A percentile compares a stretch with the other conserved stretches of the same genome.
phyloP scores from a whole-genome alignment of 2,329 filamentous ascomycete genomes.

The Triangularia verruculosa region DNA sequence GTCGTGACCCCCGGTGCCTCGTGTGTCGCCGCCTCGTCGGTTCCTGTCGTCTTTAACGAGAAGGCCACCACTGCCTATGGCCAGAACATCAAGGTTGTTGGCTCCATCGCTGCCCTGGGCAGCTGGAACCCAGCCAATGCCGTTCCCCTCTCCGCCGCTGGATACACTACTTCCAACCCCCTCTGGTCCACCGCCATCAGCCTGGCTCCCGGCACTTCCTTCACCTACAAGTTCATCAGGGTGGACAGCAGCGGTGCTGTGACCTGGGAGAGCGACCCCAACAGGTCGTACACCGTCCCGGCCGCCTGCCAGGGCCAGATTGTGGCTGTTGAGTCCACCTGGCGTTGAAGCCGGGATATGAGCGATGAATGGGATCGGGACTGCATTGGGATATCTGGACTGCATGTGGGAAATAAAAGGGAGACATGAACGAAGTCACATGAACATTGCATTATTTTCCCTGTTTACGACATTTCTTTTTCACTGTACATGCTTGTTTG shows the following conservation, averaged over 20 bases:
- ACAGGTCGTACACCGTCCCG: constrained; percentile 37
- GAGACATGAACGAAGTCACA: neutral
- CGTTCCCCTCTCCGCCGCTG: constrained; percentile 47
- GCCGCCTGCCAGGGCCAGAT: constrained; percentile 23
- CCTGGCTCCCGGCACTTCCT: constrained; percentile 49
- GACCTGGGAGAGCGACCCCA: constrained; percentile 47
- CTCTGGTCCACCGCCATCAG: constrained; percentile 53
- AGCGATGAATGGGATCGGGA: neutral
- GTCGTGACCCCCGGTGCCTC: constrained; percentile 24
- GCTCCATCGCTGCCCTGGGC: constrained; percentile 45
- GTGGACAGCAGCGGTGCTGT: constrained; percentile 48
- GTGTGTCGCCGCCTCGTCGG: constrained; percentile 35
- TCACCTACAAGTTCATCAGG: constrained; percentile 63
- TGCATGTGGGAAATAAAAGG: neutral
- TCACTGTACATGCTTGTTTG: neutral
- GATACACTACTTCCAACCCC: constrained; percentile 53
- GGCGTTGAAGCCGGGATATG: constrained; percentile 25
- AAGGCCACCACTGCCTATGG: constrained; percentile 44
- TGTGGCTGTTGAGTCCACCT: constrained; percentile 27
- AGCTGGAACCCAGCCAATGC: constrained; percentile 48
- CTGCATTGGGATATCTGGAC: neutral
- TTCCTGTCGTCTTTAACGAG: constrained; percentile 43
- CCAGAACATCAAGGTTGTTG: constrained; percentile 49
- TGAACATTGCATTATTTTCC: neutral
- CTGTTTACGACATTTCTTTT: neutral